phyloP scores from a whole-genome alignment of 768 basidiomycete genomes.

The Pleurotus sapidus region DNA sequence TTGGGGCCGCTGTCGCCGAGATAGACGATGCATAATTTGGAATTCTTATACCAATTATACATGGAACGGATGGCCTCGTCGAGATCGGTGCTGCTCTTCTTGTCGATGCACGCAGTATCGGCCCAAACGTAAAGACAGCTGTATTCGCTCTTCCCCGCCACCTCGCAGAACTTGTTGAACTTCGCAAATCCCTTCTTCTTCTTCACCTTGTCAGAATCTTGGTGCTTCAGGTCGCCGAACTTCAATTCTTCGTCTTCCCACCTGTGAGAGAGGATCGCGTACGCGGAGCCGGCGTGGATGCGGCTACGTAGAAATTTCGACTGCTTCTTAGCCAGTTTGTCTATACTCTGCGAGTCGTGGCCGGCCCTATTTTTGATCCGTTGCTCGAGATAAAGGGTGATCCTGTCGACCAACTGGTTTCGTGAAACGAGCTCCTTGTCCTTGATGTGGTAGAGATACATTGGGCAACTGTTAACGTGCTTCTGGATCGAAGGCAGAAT shows the following conservation, averaged over 20 bases:
- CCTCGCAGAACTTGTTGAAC: not conserved
- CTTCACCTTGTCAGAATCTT: not conserved
- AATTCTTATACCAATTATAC: not conserved
- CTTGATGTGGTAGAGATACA: no score
- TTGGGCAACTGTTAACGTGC: no score
- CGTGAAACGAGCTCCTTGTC: no score
- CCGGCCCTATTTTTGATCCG: no score
- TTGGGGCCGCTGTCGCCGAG: not conserved
- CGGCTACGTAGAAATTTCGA: no score
- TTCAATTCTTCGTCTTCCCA: not conserved
- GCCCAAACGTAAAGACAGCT: not conserved
- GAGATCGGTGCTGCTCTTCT: not conserved
- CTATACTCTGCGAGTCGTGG: no score
- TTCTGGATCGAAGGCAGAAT: no score
- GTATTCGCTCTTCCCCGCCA: not conserved
- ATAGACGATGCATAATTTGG: not conserved
- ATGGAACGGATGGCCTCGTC: not conserved
- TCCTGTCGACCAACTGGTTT: no score
- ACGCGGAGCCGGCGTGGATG: not conserved
- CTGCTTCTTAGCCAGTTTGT: no score
- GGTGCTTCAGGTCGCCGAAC: not conserved
- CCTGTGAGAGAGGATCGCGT: conserved; percentile 1
- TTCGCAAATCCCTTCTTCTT: not conserved
- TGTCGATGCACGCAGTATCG: conserved; percentile 2
- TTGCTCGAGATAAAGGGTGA: no score